phyloP scores from a whole-genome alignment of 805 yeast species.

The Metschnikowia aberdeeniae region DNA sequence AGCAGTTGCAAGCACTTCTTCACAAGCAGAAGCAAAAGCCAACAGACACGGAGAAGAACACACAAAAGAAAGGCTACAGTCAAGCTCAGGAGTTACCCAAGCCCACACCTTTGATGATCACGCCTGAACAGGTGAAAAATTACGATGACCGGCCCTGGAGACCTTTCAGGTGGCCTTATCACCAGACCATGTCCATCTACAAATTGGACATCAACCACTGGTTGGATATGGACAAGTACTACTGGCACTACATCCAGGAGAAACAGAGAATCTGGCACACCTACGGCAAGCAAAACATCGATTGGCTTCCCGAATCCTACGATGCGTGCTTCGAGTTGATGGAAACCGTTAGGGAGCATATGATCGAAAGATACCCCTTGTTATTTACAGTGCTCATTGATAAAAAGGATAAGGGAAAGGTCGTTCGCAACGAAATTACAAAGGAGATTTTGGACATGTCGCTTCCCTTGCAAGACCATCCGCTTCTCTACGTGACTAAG shows the following conservation, averaged over 20 bases:
- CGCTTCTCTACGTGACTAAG: conserved; percentile 57
- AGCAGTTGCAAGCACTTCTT: not conserved
- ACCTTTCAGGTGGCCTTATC: conserved; percentile 77
- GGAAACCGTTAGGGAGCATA: conserved; percentile 57
- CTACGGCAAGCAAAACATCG: conserved; percentile 60
- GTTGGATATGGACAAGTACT: conserved; percentile 77
- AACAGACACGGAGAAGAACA: conserved; percentile 2
- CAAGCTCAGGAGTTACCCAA: conserved; percentile 25
- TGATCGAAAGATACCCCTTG: conserved; percentile 59
- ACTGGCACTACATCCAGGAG: conserved; percentile 61
- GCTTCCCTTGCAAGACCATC: conserved; percentile 58
- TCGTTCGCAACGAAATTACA: conserved; percentile 58
- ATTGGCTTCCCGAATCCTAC: conserved; percentile 61
- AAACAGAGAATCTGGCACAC: conserved; percentile 53
- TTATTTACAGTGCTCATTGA: conserved; percentile 47
- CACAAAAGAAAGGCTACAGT: not conserved
- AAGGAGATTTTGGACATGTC: conserved; percentile 59
- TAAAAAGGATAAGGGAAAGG: conserved; percentile 43
- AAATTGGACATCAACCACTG: conserved; percentile 71
- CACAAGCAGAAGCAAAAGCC: not conserved
- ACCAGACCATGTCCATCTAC: conserved; percentile 73
- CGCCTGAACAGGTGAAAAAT: conserved; percentile 61
- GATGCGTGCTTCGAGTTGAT: conserved; percentile 61
- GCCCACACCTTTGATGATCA: conserved; percentile 58
- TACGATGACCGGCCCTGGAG: conserved; percentile 79